Conservation (phyloP, 768 basidiomycete species). For the Russula sp. region DNA sequence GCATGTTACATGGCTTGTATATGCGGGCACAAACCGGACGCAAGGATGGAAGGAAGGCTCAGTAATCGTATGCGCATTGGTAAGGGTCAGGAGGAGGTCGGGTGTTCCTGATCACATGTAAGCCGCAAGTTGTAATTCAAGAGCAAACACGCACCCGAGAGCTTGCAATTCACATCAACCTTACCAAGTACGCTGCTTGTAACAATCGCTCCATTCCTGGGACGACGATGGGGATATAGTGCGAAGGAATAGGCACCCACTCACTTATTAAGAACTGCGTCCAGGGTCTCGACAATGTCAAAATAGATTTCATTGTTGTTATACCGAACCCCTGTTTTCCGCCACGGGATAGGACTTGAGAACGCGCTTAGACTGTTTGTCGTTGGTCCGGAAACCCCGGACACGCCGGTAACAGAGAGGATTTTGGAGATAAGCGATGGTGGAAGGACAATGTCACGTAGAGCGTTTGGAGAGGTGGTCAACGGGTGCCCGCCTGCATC, state of each 20-base stretch:
- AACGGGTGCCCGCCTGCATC: slow-evolving; percentile 89
- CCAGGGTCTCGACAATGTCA: slow-evolving; percentile 78
- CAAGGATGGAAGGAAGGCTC: slow-evolving; percentile 92
- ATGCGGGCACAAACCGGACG: slow-evolving; percentile 54
- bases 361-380: slow-evolving; percentile 41
- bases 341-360: slow-evolving; percentile 90
- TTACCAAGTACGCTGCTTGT: slow-evolving; percentile 66
- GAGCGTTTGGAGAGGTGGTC: slow-evolving; percentile 82
- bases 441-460: slow-evolving; percentile 90
- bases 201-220: slow-evolving; percentile 61
- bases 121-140: background rate
- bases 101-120: slow-evolving; percentile 58
- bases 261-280: slow-evolving; percentile 72
- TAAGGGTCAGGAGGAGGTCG: slow-evolving; percentile 71
- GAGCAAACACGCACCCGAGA: slow-evolving; percentile 52
- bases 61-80: slow-evolving; percentile 32
- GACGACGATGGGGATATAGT: background rate
- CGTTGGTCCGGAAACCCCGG: slow-evolving; percentile 29
- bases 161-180: slow-evolving; percentile 65
- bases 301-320: slow-evolving; percentile 90
- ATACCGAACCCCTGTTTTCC: slow-evolving; percentile 75
- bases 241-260: slow-evolving; percentile 20
- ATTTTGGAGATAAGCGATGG: slow-evolving; percentile 65
- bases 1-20: background rate
- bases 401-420: slow-evolving; percentile 44